A percentile compares a stretch with the other conserved stretches of the same genome.
Evolutionary conservation across 2,329 filamentous ascomycete genomes (phyloP).

Genomic region (Cercospora berteroae): DNA sequence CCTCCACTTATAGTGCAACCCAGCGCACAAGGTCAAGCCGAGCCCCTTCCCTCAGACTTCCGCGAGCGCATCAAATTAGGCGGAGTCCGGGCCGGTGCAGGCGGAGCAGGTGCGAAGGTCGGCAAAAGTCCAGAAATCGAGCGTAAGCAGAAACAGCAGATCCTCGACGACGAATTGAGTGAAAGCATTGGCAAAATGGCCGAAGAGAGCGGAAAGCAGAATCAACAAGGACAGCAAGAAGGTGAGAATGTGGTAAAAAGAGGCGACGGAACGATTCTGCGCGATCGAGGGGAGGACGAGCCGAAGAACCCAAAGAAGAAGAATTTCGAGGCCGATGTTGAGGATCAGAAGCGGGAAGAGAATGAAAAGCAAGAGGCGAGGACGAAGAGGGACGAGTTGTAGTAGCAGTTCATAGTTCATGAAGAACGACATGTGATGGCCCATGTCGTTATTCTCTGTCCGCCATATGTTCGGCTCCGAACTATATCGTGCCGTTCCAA

Average conservation of each 20-base stretch:
- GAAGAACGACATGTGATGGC: neutral
- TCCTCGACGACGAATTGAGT: slow-evolving; percentile 35
- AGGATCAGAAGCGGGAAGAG: slow-evolving; percentile 34
- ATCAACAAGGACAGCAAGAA: slow-evolving; percentile 18
- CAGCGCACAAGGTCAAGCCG: slow-evolving; percentile 43
- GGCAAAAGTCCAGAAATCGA: slow-evolving; percentile 18
- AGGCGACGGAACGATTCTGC: slow-evolving; percentile 49
- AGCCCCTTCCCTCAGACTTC: slow-evolving; percentile 32
- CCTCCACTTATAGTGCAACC: slow-evolving; percentile 46
- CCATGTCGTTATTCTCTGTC: neutral
- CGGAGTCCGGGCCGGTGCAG: slow-evolving; percentile 50
- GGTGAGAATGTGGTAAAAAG: slow-evolving; percentile 32
- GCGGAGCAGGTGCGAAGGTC: slow-evolving; percentile 48
- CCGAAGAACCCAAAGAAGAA: slow-evolving; percentile 60
- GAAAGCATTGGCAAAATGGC: slow-evolving; percentile 47
- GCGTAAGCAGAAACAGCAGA: slow-evolving; percentile 24
- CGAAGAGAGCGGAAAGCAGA: slow-evolving; percentile 35
- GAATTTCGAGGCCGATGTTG: slow-evolving; percentile 56
- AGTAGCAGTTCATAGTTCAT: neutral
- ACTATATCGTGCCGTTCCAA: neutral
- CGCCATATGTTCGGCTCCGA: neutral
- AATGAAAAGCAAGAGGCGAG: slow-evolving; percentile 15
- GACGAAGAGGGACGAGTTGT: slow-evolving; percentile 38
- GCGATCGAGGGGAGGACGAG: slow-evolving; percentile 34
- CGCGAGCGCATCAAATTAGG: slow-evolving; percentile 13